Base-by-base conservation (phyloP, 1,139 yeast genomes). In the Pichia sp. region DNA sequence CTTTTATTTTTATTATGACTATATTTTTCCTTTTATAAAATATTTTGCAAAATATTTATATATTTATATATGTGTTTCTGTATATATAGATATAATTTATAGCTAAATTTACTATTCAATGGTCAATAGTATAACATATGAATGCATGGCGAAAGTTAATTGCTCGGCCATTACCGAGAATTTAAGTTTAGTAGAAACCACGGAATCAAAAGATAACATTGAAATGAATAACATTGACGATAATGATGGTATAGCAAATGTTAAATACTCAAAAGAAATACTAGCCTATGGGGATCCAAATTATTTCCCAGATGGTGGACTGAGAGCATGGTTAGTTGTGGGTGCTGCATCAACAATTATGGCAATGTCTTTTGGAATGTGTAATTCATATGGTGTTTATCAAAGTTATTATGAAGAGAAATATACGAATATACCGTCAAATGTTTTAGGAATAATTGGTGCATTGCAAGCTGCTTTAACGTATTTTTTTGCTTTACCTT, bases 351-450 rank as follows among this genome's bases (percentile, higher is more conserved):
- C 59, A 11, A 47, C 50, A 5, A 62, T 76, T 30, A 74, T 75
- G 66, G 73, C 76, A 45, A 64, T 73, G 53, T 73, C 81, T 0
- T 78, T 79, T 75, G 84, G 83, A 1, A 75, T 76, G 75, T 76
- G 77, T 53, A 72, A 78, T 38, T 78, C 81, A 5, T 79, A 71
- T 65, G 81, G 81, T 29, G 70, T 78, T n/a, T 79, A 75, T 57
- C 76, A 78, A 55, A 70, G 79, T 2, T 67, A 73, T 53, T 78
- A 78, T 66, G 62, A 66, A 69, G 42, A 52, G 6, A 49, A 44
- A 25, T 66, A 63, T 44, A 60, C 64, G 0, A 18, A 56, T 36
- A 58, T 60, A n/a, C 52, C 58, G 27, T 56, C 69, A 0, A 60
- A 58, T 36, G 62, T 62, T 14, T 49, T 67, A 9, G 59, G 67